These are phyloP conservation scores for Agaricus subrufescens DNA, from an alignment of 768 basidiomycete genomes.

Conservation along the genomic window DNA sequence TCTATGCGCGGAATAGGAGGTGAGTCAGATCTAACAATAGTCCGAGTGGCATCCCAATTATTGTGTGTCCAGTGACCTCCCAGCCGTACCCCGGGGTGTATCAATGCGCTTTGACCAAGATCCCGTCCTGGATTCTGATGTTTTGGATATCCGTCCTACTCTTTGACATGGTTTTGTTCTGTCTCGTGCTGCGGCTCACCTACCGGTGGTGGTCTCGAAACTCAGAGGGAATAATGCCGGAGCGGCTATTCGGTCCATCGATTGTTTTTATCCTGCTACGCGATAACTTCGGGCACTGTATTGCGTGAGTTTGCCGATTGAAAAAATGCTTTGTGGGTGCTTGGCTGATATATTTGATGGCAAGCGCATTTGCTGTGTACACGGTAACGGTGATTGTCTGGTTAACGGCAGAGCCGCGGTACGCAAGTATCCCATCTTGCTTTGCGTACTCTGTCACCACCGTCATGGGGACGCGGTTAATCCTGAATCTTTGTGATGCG, in stretches of 20 bases:
- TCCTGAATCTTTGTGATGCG: slow-evolving; percentile 25
- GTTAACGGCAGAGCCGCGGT: slow-evolving; percentile 17
- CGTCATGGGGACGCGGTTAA: slow-evolving; percentile 22
- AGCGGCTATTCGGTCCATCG: slow-evolving; percentile 10
- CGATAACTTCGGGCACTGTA: slow-evolving; percentile 23
- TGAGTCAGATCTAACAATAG: slow-evolving; percentile 5
- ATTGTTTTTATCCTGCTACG: slow-evolving; percentile 20
- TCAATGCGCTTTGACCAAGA: slow-evolving; percentile 7
- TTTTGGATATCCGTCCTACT: slow-evolving; percentile 26
- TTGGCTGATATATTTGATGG: neutral
- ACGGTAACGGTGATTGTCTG: slow-evolving; percentile 20
- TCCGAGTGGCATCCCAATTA: neutral
- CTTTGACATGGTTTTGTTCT: slow-evolving; percentile 24
- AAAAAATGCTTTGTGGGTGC: neutral
- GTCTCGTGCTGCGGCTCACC: slow-evolving; percentile 19
- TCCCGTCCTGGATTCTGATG: slow-evolving; percentile 18
- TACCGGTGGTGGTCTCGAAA: neutral
- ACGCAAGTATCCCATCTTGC: slow-evolving; percentile 20
- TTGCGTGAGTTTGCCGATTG: slow-evolving; percentile 15
- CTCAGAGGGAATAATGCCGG: neutral
- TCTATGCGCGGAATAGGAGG: slow-evolving; percentile 16
- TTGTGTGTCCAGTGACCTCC: slow-evolving; percentile 2
- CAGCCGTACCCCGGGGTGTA: slow-evolving; percentile 8
- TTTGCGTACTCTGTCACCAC: slow-evolving; percentile 20
- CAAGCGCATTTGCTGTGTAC: slow-evolving; percentile 20